These are phyloP conservation scores for Fusarium bulbicola DNA, from an alignment of 2,329 filamentous ascomycete genomes.

Conservation along the genomic window DNA sequence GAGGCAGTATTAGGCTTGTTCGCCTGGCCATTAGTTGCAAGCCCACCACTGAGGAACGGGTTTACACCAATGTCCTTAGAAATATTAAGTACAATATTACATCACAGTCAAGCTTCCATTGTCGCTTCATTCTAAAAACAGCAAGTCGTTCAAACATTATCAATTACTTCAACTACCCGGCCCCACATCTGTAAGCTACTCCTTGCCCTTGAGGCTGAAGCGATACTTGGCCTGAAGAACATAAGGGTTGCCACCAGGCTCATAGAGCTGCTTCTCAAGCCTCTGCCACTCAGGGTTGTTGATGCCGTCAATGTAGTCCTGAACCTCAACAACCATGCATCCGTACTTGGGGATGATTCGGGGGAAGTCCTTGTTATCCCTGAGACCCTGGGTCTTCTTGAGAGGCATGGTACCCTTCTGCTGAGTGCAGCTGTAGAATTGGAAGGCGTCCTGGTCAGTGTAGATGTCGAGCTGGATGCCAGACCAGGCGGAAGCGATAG, in stretches of 20 bases:
- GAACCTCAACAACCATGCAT: slow-evolving; percentile 89
- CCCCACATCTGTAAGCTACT: not conserved
- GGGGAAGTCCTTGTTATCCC: slow-evolving; percentile 62
- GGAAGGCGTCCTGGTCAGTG: slow-evolving; percentile 86
- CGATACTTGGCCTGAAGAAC: slow-evolving; percentile 69
- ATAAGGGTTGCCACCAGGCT: slow-evolving; percentile 67
- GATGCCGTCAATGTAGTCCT: slow-evolving; percentile 94
- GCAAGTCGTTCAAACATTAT: not conserved
- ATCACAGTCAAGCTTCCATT: not conserved
- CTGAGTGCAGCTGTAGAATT: slow-evolving; percentile 85
- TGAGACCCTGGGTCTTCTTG: slow-evolving; percentile 75
- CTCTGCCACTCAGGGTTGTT: slow-evolving; percentile 91
- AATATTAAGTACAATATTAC: rapidly evolving
- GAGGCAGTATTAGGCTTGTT: not conserved
- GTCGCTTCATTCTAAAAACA: too few species aligned
- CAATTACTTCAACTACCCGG: not conserved
- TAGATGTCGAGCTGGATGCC: slow-evolving; percentile 86
- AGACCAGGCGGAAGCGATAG: slow-evolving; percentile 76
- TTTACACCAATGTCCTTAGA: not conserved
- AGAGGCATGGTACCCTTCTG: slow-evolving; percentile 77
- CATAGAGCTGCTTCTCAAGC: slow-evolving; percentile 66
- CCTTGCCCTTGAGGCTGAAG: slow-evolving; percentile 60
- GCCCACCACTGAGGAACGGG: rapidly evolving
- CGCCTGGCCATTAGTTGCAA: not conserved
- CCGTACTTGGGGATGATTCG: slow-evolving; percentile 78